These are phyloP conservation scores for Torulaspora delbrueckii DNA, from an alignment of 805 yeast genomes.

Conservation along the genomic window DNA sequence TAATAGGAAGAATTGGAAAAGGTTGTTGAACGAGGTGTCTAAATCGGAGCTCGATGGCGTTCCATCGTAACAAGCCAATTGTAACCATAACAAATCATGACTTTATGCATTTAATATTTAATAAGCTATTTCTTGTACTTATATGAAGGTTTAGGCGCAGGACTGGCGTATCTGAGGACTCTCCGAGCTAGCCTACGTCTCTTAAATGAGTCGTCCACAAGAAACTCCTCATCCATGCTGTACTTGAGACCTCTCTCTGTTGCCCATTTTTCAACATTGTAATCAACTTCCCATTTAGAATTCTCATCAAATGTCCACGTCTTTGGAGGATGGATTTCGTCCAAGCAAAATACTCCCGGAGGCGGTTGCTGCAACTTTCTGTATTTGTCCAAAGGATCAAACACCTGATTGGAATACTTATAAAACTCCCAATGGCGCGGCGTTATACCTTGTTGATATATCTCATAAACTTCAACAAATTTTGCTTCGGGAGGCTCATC, in stretches of 20 bases:
- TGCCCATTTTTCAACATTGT: slow-evolving; percentile 49
- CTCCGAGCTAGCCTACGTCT: slow-evolving; percentile 53
- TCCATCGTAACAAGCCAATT: slow-evolving; percentile 49
- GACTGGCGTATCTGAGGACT: slow-evolving; percentile 45
- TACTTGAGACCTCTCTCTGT: slow-evolving; percentile 39
- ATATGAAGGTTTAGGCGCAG: slow-evolving; percentile 33
- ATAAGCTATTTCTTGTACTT: slow-evolving; percentile 6
- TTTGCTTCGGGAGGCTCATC: slow-evolving; percentile 61
- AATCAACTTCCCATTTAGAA: slow-evolving; percentile 63
- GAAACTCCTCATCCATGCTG: slow-evolving; percentile 47
- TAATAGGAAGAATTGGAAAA: slow-evolving; percentile 63
- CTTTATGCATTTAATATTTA: neutral
- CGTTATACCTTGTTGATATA: slow-evolving; percentile 60
- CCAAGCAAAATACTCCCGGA: slow-evolving; percentile 52
- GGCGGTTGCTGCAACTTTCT: slow-evolving; percentile 55
- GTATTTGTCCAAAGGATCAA: slow-evolving; percentile 44
- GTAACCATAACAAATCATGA: slow-evolving; percentile 1
- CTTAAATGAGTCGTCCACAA: slow-evolving; percentile 45
- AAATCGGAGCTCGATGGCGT: slow-evolving; percentile 79
- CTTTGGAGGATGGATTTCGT: slow-evolving; percentile 58
- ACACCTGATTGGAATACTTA: slow-evolving; percentile 51
- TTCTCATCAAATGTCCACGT: slow-evolving; percentile 68
- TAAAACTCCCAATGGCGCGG: slow-evolving; percentile 59
- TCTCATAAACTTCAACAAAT: slow-evolving; percentile 72
- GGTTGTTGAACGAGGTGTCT: slow-evolving; percentile 48